These are phyloP conservation scores for Coniferiporia weirii DNA, from an alignment of 1,284 basidiomycete genomes.

Conservation along the genomic window DNA sequence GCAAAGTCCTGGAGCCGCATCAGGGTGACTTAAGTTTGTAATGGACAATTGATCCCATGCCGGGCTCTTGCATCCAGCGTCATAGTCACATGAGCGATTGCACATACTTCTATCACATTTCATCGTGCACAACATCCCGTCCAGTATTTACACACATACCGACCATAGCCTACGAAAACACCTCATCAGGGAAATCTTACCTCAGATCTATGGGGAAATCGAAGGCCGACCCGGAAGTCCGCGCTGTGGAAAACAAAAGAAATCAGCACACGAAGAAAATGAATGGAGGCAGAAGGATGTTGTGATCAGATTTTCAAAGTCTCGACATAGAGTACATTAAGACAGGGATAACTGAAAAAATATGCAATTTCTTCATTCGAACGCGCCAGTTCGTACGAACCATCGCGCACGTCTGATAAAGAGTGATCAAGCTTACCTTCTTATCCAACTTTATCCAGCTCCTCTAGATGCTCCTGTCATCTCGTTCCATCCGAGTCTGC, in stretches of 20 bases:
- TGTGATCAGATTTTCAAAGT: not conserved
- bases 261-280: not conserved
- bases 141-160: no score
- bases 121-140: no score
- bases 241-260: not conserved
- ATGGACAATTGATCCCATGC: not conserved
- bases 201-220: no score
- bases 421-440: no score
- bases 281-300: not conserved
- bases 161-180: no score
- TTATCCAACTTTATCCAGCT: no score
- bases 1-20: not conserved
- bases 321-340: not conserved
- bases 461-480: no score
- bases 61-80: no score
- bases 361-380: not conserved
- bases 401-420: not conserved
- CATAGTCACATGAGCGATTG: no score
- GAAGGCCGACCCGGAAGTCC: not conserved
- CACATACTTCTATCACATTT: no score
- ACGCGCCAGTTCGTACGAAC: not conserved
- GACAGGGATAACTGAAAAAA: not conserved
- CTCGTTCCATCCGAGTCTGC: no score
- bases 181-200: no score
- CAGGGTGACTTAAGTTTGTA: not conserved